Conservation (phyloP, 2,329 filamentous ascomycete species). For the Clonostachys sp. region DNA sequence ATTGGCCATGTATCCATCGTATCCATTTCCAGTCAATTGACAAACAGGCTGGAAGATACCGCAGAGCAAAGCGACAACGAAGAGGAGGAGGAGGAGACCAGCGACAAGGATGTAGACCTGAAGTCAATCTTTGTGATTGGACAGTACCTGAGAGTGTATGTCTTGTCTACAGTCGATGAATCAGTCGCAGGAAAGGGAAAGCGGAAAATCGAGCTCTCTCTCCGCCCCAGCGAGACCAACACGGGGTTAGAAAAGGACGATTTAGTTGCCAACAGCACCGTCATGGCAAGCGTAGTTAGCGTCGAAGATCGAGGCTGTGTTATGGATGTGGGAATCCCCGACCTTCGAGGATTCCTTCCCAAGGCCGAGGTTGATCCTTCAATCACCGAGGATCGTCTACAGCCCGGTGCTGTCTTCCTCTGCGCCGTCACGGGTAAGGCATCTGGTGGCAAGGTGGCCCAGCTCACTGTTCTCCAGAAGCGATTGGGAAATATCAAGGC, state of each 20-base stretch:
- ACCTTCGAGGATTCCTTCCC: conserved; percentile 77
- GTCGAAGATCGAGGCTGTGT: conserved; percentile 95
- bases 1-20: conserved; percentile 86
- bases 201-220: conserved; percentile 80
- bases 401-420: conserved; percentile 80
- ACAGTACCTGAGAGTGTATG: conserved; percentile 82
- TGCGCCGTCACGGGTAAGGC: conserved; percentile 75
- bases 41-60: conserved; percentile 68
- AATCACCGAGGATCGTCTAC: conserved; percentile 62
- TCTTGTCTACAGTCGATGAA: conserved; percentile 73
- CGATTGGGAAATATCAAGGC: conserved; percentile 65
- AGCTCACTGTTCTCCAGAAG: conserved; percentile 71
- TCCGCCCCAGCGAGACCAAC: conserved; percentile 77
- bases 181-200: conserved; percentile 58
- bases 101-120: conserved; percentile 63
- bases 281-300: conserved; percentile 85
- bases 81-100: conserved; percentile 40
- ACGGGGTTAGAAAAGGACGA: conserved; percentile 67
- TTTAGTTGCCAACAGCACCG: conserved; percentile 67
- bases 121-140: conserved; percentile 73
- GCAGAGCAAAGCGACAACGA: conserved; percentile 52
- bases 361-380: conserved; percentile 71
- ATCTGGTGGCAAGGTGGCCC: conserved; percentile 76
- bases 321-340: conserved; percentile 81
- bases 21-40: conserved; percentile 80